These are phyloP conservation scores for Elaeagnus macrophylla DNA, from an alignment of 306 rosid genomes.

Conservation along the genomic window DNA sequence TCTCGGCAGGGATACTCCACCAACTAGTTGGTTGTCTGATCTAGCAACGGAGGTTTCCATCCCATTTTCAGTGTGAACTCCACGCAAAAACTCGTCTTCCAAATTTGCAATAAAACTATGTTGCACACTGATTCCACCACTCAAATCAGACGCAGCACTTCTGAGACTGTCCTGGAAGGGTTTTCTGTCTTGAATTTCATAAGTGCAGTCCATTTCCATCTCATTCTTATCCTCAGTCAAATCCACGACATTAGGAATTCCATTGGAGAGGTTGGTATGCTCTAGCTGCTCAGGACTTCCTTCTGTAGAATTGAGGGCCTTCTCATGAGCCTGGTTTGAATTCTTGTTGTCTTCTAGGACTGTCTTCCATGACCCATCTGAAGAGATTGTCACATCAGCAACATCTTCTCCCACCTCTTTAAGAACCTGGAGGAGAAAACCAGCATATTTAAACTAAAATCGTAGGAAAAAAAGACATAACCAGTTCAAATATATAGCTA, in stretches of 20 bases:
- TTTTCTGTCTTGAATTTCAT: constrained; percentile 48
- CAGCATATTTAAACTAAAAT: neutral
- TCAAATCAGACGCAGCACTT: constrained; percentile 12
- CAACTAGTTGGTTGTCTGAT: constrained; percentile 28
- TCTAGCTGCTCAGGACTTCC: constrained; percentile 40
- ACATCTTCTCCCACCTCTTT: constrained; percentile 62
- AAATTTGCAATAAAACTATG: constrained; percentile 27
- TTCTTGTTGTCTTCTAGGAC: constrained; percentile 37
- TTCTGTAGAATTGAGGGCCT: constrained; percentile 22
- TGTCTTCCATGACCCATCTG: constrained; percentile 86
- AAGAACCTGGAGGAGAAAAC: constrained; percentile 44
- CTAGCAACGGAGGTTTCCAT: constrained; percentile 13
- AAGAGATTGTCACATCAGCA: constrained; percentile 52
- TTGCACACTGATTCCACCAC: constrained; percentile 20
- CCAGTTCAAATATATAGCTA: constrained; percentile 18
- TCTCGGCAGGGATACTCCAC: constrained; percentile 14
- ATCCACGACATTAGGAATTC: constrained; percentile 38
- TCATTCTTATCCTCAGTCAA: constrained; percentile 53
- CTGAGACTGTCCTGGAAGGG: constrained; percentile 27
- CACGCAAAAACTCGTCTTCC: constrained; percentile 44
- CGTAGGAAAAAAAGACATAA: too few relatives aligned
- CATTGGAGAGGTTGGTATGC: constrained; percentile 15
- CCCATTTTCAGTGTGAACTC: constrained; percentile 9
- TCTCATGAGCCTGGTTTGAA: constrained; percentile 26
- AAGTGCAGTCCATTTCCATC: constrained; percentile 31